Evolutionary conservation across 2,329 filamentous ascomycete species (phyloP), one percentile per base, ranked within the genome.

Genomic region (Aspergillus costaricaensis): DNA sequence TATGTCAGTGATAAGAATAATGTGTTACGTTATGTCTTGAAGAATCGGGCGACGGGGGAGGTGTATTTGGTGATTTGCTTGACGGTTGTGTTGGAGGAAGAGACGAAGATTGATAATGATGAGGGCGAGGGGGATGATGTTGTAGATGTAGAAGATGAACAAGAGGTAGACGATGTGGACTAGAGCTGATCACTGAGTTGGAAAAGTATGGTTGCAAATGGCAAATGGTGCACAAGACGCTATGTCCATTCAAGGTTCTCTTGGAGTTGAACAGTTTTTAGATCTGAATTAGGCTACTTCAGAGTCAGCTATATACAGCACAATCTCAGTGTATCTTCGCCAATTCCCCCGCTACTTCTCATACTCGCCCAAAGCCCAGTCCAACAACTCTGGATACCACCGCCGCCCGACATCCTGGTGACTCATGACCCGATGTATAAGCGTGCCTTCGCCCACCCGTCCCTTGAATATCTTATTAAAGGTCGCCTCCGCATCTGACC

Each of bases 11-110:
- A 86, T 73, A 91, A 90, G 82, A 89, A 91, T 81, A 91, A 96
- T 79, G 84, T 88, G 67, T 85, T 96, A 79, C 93, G 93, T 84
- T 97, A 98, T 78, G 91, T 96, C 60, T 84, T 98, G 72, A 94
- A 93, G 73, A 91, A 97, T 76, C 86, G 86, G 62, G 77, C 82
- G 21, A 94, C 91, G 0, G 85, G 85, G 51, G 85, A 91, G 36
- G 84, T 91, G 15, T 91, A 96, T 68, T 86, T 96, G 30, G 91
- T 94, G 49, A 82, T 98, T 15, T 77, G 92, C 5, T 94, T 98
- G 74, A 89, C 88, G 17, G 81, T 97, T 4, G 83, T 95, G 61
- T 84, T 75, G 44, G 61, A 71, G 12, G 67, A 68, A 4, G 60
- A 48, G 30, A 66, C 70, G 12, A 63, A 67, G 14, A 62, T 71